phyloP scores from a whole-genome alignment of 192 early-diverging fungal genomes.

The Rhizoclosmatium sp. region DNA sequence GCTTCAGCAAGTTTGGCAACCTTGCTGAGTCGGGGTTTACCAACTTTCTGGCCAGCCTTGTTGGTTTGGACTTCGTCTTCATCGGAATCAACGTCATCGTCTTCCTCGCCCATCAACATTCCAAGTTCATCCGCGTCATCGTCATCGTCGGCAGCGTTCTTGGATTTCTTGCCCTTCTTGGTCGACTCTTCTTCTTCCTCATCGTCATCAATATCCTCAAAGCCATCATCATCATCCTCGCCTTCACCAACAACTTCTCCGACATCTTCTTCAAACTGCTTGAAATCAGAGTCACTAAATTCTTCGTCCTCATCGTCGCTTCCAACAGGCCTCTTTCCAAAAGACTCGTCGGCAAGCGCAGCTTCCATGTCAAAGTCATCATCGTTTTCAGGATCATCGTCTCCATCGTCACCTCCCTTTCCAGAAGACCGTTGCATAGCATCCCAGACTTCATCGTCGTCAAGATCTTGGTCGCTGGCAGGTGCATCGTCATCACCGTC shows the following conservation, averaged over 20 bases:
- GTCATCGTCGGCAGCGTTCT: constrained; percentile 33
- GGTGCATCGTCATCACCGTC: constrained; percentile 55
- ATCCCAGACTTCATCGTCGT: constrained; percentile 89
- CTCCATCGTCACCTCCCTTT: constrained; percentile 23
- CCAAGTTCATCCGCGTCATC: constrained; percentile 36
- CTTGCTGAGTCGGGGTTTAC: constrained; percentile 51
- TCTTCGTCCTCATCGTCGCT: constrained; percentile 17
- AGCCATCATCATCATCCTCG: constrained; percentile 49
- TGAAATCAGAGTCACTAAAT: constrained; percentile 56
- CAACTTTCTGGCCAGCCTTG: constrained; percentile 44
- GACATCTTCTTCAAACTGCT: constrained; percentile 60
- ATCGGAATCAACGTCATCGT: constrained; percentile 38
- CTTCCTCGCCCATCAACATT: constrained; percentile 34
- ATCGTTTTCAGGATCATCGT: constrained; percentile 16
- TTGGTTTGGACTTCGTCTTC: constrained; percentile 41
- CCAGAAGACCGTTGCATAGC: constrained; percentile 74
- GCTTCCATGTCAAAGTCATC: constrained; percentile 42
- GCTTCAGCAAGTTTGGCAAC: constrained; percentile 59
- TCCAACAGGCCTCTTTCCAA: not conserved
- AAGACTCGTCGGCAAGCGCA: constrained; percentile 13
- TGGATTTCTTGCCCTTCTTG: constrained; percentile 26
- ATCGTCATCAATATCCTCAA: constrained; percentile 44
- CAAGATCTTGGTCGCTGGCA: constrained; percentile 35
- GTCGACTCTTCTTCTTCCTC: constrained; percentile 34
- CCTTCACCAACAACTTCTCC: constrained; percentile 55